Conservation (phyloP, 2,329 filamentous ascomycete genomes). For the Raffaelea arxii region DNA sequence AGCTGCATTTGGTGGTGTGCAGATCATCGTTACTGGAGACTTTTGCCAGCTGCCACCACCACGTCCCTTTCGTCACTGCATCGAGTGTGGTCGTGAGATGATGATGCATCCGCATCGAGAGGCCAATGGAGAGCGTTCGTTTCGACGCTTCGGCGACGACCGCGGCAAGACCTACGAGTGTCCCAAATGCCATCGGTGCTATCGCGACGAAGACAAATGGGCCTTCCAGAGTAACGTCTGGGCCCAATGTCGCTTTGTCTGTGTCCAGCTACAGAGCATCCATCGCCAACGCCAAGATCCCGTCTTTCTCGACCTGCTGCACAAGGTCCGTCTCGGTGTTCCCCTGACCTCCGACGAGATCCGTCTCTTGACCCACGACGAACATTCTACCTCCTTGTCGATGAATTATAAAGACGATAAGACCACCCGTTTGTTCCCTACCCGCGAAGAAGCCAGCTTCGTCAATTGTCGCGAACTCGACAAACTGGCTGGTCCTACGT, state of each 20-base stretch:
- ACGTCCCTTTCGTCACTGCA: slow-evolving; percentile 43
- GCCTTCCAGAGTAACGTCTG: slow-evolving; percentile 48
- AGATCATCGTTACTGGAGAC: slow-evolving; percentile 48
- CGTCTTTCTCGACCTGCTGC: slow-evolving; percentile 43
- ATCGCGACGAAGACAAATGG: slow-evolving; percentile 44
- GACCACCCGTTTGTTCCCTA: slow-evolving; percentile 35
- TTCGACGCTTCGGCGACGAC: slow-evolving; percentile 1
- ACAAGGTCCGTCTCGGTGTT: slow-evolving; percentile 41
- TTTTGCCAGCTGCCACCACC: slow-evolving; percentile 53
- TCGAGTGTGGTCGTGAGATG: slow-evolving; percentile 32
- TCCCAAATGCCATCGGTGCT: slow-evolving; percentile 22
- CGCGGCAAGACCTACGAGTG: slow-evolving; percentile 21
- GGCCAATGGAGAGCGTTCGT: background rate
- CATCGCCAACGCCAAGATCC: slow-evolving; percentile 48
- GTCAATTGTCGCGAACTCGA: slow-evolving; percentile 25
- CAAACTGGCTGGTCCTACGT: slow-evolving; percentile 15
- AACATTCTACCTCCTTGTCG: slow-evolving; percentile 12
- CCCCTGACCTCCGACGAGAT: slow-evolving; percentile 26
- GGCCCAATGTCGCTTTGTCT: slow-evolving; percentile 41
- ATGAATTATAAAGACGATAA: slow-evolving; percentile 18
- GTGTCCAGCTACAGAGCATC: slow-evolving; percentile 43
- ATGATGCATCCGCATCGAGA: slow-evolving; percentile 1
- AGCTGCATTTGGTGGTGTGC: slow-evolving; percentile 34
- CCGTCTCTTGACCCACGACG: slow-evolving; percentile 33
- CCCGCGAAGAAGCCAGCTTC: slow-evolving; percentile 24